A percentile compares a stretch with the other conserved stretches of the same genome.
phyloP scores from a whole-genome alignment of 805 yeast species.

The Geotrichum ghanense region DNA sequence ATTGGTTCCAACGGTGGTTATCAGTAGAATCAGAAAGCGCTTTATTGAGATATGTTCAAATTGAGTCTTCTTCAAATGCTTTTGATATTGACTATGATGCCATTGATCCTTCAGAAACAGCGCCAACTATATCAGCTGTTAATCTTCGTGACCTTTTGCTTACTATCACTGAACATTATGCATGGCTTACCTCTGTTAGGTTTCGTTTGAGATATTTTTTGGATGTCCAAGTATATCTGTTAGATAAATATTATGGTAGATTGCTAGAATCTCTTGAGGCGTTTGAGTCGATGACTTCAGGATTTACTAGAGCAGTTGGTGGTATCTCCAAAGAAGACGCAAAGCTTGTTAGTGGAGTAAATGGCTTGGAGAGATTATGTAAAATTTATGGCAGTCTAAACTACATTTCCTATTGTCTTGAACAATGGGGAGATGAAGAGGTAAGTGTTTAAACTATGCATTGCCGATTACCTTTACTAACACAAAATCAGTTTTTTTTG shows the following conservation, averaged over 20 bases:
- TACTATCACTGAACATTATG: constrained; percentile 42
- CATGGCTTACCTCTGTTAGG: constrained; percentile 32
- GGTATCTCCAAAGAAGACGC: constrained; percentile 23
- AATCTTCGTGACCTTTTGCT: constrained; percentile 46
- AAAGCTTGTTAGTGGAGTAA: constrained; percentile 21
- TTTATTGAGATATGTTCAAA: constrained; percentile 38
- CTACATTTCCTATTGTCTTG: constrained; percentile 29
- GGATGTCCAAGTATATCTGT: constrained; percentile 44
- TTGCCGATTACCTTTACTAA: no score
- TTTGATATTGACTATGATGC: constrained; percentile 50
- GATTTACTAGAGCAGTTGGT: constrained; percentile 26
- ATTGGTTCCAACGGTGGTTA: constrained; percentile 39
- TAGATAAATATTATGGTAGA: constrained; percentile 40
- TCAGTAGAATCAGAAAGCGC: constrained; percentile 36
- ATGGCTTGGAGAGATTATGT: constrained; percentile 32
- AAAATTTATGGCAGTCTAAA: constrained; percentile 29
- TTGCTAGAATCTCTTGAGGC: constrained; percentile 33
- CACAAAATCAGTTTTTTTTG: constrained; percentile 24
- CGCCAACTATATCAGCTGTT: constrained; percentile 55
- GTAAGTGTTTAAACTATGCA: constrained; percentile 5
- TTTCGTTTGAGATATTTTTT: constrained; percentile 46
- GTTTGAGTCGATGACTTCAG: constrained; percentile 31
- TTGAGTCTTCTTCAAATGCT: constrained; percentile 36
- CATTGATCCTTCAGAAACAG: constrained; percentile 30
- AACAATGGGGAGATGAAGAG: constrained; percentile 33